These are phyloP conservation scores for Picochlorum sp. DNA, from an alignment of 139 green algal species.

Conservation along the genomic window DNA sequence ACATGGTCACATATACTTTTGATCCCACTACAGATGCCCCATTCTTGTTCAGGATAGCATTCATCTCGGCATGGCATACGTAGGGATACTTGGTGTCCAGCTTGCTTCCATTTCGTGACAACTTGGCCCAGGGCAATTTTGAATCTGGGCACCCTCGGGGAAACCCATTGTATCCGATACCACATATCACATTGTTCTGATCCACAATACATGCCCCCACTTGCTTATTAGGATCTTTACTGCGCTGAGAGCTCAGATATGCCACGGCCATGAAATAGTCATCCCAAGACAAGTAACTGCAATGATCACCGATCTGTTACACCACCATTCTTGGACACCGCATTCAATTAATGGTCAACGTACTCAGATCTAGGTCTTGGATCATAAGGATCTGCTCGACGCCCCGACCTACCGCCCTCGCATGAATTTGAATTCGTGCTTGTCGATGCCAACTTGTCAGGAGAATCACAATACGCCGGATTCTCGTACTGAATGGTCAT, in stretches of 20 bases:
- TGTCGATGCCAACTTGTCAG: not conserved
- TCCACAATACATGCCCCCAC: slow-evolving; percentile 82
- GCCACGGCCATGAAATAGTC: slow-evolving; percentile 99
- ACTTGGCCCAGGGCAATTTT: slow-evolving; percentile 83
- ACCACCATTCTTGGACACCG: not conserved
- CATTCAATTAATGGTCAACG: slow-evolving; percentile 1
- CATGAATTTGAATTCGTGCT: not conserved
- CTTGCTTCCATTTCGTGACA: slow-evolving; percentile 27
- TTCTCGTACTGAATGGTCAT: not conserved
- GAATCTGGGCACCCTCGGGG: slow-evolving; percentile 83
- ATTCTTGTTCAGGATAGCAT: slow-evolving; percentile 97
- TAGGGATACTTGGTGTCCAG: slow-evolving; percentile 89
- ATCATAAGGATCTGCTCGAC: slow-evolving; percentile 22
- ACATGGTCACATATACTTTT: slow-evolving; percentile 94
- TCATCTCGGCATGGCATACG: slow-evolving; percentile 93
- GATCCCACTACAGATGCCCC: slow-evolving; percentile 31
- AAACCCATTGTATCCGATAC: slow-evolving; percentile 99
- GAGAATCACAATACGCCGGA: not conserved
- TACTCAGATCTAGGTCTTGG: slow-evolving; percentile 11
- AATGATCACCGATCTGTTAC: not conserved
- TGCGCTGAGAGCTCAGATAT: slow-evolving; percentile 83
- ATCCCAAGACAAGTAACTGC: slow-evolving; percentile 87
- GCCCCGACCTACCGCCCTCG: not conserved
- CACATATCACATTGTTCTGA: slow-evolving; percentile 84
- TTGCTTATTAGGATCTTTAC: slow-evolving; percentile 97